A percentile compares a stretch with the other conserved stretches of the same genome.
Conservation (phyloP, 148 eudicot genomes). For the Vaccinium myrtillus region DNA sequence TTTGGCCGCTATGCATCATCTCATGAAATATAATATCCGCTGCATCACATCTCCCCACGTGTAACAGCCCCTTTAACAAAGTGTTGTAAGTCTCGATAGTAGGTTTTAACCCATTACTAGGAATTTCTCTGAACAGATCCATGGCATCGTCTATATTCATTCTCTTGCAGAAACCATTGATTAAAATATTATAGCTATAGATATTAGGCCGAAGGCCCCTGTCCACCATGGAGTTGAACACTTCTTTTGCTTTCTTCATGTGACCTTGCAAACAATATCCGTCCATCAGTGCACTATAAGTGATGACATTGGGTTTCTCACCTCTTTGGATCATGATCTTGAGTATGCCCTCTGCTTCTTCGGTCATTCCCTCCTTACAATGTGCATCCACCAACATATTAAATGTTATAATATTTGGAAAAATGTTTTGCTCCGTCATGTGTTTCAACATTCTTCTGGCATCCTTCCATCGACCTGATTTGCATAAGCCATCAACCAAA, state of each 20-base stretch:
- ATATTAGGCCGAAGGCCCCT: constrained; percentile 3
- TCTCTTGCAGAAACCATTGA: constrained; percentile 11
- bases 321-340: too few species aligned
- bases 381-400: too few species aligned
- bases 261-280: constrained; percentile 26
- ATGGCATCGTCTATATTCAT: not conserved
- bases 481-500: too few species aligned
- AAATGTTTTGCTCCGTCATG: constrained; percentile 11
- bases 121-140: not conserved
- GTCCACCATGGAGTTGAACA: constrained; percentile 10
- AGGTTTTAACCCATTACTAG: constrained; percentile 16
- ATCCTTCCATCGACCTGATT: too few species aligned
- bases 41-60: not conserved
- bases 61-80: constrained; percentile 12
- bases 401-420: too few species aligned
- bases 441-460: too few species aligned
- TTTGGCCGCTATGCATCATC: not conserved
- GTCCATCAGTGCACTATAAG: constrained; percentile 7
- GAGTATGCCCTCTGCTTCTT: too few species aligned
- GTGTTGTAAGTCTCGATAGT: not conserved
- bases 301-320: too few species aligned
- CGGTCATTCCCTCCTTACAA: too few species aligned
- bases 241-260: constrained; percentile 15
- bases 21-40: not conserved
- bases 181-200: constrained; percentile 9